Conservation (phyloP, 2,329 filamentous ascomycete genomes). For the Bipolaris sorokiniana region DNA sequence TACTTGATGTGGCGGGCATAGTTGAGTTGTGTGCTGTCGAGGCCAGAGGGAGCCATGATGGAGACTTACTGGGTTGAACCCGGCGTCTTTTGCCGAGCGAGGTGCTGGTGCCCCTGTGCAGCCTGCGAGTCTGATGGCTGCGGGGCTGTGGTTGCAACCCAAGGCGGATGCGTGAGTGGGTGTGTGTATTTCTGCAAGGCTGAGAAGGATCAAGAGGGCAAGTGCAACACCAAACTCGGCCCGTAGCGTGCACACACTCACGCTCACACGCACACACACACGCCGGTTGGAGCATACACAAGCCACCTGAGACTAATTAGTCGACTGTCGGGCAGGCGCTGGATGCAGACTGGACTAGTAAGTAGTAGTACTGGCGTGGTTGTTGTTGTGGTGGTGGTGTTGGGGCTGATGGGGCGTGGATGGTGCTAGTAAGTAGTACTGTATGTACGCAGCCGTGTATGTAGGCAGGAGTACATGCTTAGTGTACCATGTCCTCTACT, state of each 20-base stretch:
- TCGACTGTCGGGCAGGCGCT: background rate
- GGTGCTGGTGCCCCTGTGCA: slow-evolving; percentile 9
- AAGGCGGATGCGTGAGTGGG: background rate
- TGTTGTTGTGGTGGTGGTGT: background rate
- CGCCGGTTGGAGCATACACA: background rate
- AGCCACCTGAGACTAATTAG: background rate
- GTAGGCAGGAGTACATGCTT: background rate
- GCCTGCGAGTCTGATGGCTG: slow-evolving; percentile 9
- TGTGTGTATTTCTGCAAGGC: background rate
- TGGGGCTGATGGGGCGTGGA: background rate
- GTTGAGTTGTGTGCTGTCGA: slow-evolving; percentile 39
- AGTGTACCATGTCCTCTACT: background rate
- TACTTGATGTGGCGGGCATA: slow-evolving; percentile 75
- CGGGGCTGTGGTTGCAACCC: slow-evolving; percentile 14
- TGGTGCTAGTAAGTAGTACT: too few species aligned
- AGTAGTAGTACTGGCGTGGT: background rate
- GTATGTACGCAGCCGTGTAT: background rate
- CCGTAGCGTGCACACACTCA: background rate
- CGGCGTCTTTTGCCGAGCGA: slow-evolving; percentile 15
- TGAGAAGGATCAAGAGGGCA: background rate
- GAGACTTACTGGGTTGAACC: slow-evolving; percentile 6
- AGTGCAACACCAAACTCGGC: background rate
- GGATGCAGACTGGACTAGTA: background rate
- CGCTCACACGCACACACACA: background rate
- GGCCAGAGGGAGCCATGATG: slow-evolving; percentile 27